Evolutionary conservation across 1,284 basidiomycete species (phyloP).

Genomic region (Cutaneotrichosporon cutaneum): DNA sequence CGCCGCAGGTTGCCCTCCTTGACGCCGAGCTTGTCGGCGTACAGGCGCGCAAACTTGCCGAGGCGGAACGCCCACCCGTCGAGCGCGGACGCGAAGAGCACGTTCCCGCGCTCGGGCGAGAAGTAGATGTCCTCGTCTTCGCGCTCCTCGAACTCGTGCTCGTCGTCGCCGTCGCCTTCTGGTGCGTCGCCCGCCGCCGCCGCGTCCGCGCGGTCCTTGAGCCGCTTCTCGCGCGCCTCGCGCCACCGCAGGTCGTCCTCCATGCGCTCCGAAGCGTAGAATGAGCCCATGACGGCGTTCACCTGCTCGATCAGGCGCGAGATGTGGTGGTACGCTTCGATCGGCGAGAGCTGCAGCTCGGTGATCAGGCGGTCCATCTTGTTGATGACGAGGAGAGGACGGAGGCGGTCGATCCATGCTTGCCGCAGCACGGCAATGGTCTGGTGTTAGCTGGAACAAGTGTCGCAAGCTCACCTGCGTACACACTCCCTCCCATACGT

Average conservation of each 20-base stretch:
- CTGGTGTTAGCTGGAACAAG: slow-evolving; percentile 55
- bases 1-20: slow-evolving; percentile 81
- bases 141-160: slow-evolving; percentile 75
- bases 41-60: slow-evolving; percentile 89
- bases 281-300: slow-evolving; percentile 95
- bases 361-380: slow-evolving; percentile 95
- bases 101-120: slow-evolving; percentile 91
- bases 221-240: slow-evolving; percentile 80
- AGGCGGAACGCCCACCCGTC: slow-evolving; percentile 98
- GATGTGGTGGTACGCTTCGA: slow-evolving; percentile 93
- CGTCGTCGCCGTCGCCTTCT: slow-evolving; percentile 38
- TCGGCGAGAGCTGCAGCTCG: slow-evolving; percentile 85
- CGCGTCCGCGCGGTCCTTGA: slow-evolving; percentile 69
- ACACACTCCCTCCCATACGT: slow-evolving; percentile 97
- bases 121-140: slow-evolving; percentile 99
- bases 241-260: slow-evolving; percentile 92
- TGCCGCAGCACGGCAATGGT: slow-evolving; percentile 94
- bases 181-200: slow-evolving; percentile 42
- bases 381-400: slow-evolving; percentile 93
- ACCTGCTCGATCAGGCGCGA: slow-evolving; percentile 92
- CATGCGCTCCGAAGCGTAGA: slow-evolving; percentile 96
- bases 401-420: slow-evolving; percentile 86
- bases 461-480: slow-evolving; percentile 68
- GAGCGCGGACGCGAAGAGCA: slow-evolving; percentile 93
- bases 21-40: slow-evolving; percentile 86